phyloP scores from a whole-genome alignment of 2,329 filamentous ascomycete species.

The Blastomyces parvus region DNA sequence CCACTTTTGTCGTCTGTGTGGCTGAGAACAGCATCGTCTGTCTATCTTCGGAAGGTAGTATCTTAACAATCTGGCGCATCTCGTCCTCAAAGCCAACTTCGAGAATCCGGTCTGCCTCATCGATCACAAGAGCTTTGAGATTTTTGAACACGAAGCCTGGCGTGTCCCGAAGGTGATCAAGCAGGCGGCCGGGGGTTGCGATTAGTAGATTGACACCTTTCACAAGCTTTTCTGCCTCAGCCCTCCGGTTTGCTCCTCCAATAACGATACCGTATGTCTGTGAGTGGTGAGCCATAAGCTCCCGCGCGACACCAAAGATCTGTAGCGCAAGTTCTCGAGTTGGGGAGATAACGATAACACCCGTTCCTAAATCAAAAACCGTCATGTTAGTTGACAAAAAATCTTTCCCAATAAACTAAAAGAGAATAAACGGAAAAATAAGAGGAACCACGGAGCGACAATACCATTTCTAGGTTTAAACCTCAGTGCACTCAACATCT shows the following conservation, averaged over 20 bases:
- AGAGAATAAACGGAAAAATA: neutral
- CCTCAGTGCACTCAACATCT: slow-evolving; percentile 79
- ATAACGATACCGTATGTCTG: slow-evolving; percentile 95
- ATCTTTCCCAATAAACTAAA: neutral
- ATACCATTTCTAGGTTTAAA: slow-evolving; percentile 86
- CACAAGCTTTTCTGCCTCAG: slow-evolving; percentile 84
- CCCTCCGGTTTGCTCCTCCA: slow-evolving; percentile 80
- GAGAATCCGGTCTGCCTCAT: slow-evolving; percentile 92
- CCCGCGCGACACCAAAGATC: slow-evolving; percentile 88
- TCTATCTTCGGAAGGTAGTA: slow-evolving; percentile 73
- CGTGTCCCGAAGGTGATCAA: slow-evolving; percentile 92
- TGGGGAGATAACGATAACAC: slow-evolving; percentile 84
- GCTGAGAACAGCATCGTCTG: slow-evolving; percentile 99
- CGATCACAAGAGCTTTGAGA: slow-evolving; percentile 81
- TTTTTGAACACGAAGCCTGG: slow-evolving; percentile 87
- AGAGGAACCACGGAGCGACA: slow-evolving; percentile 8
- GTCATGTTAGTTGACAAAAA: neutral
- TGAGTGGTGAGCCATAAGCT: slow-evolving; percentile 89
- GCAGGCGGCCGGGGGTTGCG: slow-evolving; percentile 80
- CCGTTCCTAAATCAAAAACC: slow-evolving; percentile 46
- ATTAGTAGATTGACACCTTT: slow-evolving; percentile 95
- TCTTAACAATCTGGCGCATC: slow-evolving; percentile 93
- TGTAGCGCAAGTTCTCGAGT: slow-evolving; percentile 90
- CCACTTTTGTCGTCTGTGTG: slow-evolving; percentile 96
- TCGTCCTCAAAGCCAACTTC: slow-evolving; percentile 98